Conservation (phyloP, 768 basidiomycete genomes). For the Leccinum rimulosum region DNA sequence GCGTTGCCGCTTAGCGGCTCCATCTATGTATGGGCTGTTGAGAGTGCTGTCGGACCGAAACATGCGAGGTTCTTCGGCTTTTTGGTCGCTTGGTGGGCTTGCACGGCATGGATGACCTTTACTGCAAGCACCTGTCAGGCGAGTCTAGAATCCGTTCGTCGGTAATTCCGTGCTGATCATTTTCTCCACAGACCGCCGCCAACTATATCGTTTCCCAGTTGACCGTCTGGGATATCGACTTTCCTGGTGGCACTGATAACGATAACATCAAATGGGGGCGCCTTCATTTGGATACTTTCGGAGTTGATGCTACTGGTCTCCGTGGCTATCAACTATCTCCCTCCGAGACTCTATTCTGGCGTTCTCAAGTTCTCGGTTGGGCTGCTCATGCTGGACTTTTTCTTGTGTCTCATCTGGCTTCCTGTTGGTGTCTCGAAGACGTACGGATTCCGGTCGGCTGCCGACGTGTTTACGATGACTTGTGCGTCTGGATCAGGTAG, state of each 20-base stretch:
- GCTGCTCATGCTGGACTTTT: conserved; percentile 82
- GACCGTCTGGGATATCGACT: conserved; percentile 74
- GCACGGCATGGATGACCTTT: conserved; percentile 97
- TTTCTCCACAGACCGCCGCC: conserved; percentile 62
- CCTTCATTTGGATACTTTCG: conserved; percentile 79
- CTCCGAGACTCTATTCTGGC: conserved; percentile 67
- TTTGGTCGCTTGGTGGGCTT: conserved; percentile 90
- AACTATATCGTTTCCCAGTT: conserved; percentile 89
- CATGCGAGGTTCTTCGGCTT: conserved; percentile 86
- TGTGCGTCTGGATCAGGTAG: conserved; percentile 50
- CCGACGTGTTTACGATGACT: conserved; percentile 79
- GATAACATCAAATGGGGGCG: conserved; percentile 83
- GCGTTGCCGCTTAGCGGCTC: conserved; percentile 85
- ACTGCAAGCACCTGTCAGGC: conserved; percentile 87
- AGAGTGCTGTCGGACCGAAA: conserved; percentile 78
- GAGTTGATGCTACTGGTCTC: conserved; percentile 69
- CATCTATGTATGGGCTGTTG: conserved; percentile 94
- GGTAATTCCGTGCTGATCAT: background rate
- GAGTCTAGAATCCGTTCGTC: conserved; percentile 13
- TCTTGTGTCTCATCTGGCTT: conserved; percentile 87
- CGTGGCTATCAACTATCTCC: conserved; percentile 83
- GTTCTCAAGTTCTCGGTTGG: conserved; percentile 76
- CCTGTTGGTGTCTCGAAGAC: conserved; percentile 88
- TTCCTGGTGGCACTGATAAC: conserved; percentile 73
- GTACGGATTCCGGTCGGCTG: conserved; percentile 83